Base-by-base conservation (phyloP, 306 rosid species). In the Arachis stenosperma region DNA sequence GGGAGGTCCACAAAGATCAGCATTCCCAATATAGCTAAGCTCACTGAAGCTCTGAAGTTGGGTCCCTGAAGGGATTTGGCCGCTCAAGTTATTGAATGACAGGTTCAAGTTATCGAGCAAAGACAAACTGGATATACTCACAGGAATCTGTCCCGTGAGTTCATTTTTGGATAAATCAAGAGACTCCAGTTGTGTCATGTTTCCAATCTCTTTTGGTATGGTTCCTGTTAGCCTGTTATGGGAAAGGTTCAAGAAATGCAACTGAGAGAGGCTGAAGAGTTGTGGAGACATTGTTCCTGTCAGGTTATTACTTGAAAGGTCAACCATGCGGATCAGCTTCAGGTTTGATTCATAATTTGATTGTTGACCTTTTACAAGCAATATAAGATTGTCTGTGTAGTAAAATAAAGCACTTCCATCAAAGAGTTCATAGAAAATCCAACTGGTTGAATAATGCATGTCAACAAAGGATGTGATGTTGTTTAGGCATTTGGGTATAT, bases 71-170 rank as follows among this genome's bases (percentile, higher is more conserved):
- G 27, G 27, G 27, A 22, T 22, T 22, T 22, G 27, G 27, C 27
- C 27, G 0, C 27, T 22, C 27, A 22, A 22, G 27, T 22, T 22
- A 64, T 84, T 84, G 75, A 55, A 62, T 3, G 85, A 78, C 13
- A 84, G 52, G 68, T 84, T 78, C 7, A 84, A 60, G 15, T 22
- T 55, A 47, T 6, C 22, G 3, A 81, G 61, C 8, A 81, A 75
- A 29, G 68, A 61, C 2, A 74, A 42, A 0, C 7, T 15, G 11
- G 76, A 46, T 68, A 84, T 66, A 46, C 64, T 48, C 1, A 9
- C 33, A 30, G 85, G 85, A 10, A 84, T 84, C 61, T 80, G 48
- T 6, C 85, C 81, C 0, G 41, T 56, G 2, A 84, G 56, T 22
- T 44, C 8, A 55, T 81, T 78, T 2, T 9, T 44, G 37, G 37